Base-by-base conservation (phyloP, 305 asterid genomes). In the Plantago coronopus region DNA sequence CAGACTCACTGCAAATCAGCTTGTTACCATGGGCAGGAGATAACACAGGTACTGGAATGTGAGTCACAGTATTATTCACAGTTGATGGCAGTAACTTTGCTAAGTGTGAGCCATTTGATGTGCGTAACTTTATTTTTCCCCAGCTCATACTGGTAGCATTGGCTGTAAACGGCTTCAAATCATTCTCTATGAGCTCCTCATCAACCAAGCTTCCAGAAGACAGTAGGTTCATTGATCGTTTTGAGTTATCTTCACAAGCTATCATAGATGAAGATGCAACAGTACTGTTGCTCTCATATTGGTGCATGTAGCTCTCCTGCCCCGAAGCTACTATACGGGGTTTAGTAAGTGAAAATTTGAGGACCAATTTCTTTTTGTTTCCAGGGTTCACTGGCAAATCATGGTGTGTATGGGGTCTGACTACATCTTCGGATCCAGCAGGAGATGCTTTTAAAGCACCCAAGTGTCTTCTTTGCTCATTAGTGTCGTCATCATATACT, bases 351-450 rank as follows among this genome's bases (percentile, higher is more conserved):
- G 94, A 80, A 69, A 91, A 69, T 72, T 73, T 88, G 66, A 91
- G 20, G 55, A 88, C 83, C 83, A 91, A 71, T 63, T 77, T 81
- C 78, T 78, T 86, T 80, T 75, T 84, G 74, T 76, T 81, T 67
- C 73, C 91, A 46, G 57, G 70, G 66, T 64, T 78, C 59, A 51
- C 59, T 66, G 60, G 74, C 61, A 79, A 69, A 57, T 81, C 81
- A 46, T 73, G 71, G 66, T 66, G 67, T 54, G 54, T 59, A 59
- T 69, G 75, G 64, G 79, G 73, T 62, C 69, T 65, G 62, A 54
- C 62, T 48, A 74, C 65, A 59, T 67, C 79, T 48, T 76, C 74
- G 43, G 82, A 68, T 58, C 73, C 78, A 75, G 72, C 63, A 22
- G 72, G 72, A 65, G 84, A 62, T 68, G 65, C 67, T 57, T 73